Evolutionary conservation across 2,329 filamentous ascomycete genomes (phyloP).

Genomic region (Epichloe coenophiala): DNA sequence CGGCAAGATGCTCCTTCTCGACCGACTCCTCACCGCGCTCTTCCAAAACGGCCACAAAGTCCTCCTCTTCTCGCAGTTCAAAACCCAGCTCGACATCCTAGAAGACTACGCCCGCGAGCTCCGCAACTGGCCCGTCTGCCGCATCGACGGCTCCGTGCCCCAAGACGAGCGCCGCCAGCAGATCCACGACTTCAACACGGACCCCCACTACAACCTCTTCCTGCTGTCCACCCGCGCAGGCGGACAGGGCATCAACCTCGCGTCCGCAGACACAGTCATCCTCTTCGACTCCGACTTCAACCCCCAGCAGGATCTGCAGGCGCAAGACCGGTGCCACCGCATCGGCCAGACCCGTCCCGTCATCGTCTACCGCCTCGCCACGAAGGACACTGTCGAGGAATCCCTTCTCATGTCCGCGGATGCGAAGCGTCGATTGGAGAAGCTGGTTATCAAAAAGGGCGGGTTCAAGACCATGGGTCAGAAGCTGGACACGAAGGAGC

Average conservation of each 20-base stretch:
- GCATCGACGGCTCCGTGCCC: constrained; percentile 79
- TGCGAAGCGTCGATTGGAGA: constrained; percentile 82
- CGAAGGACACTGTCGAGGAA: constrained; percentile 85
- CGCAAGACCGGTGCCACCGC: constrained; percentile 86
- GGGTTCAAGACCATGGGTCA: constrained; percentile 60
- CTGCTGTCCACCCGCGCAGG: constrained; percentile 82
- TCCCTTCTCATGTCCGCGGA: constrained; percentile 76
- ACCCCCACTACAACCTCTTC: constrained; percentile 59
- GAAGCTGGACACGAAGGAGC: constrained; percentile 38
- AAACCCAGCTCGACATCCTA: constrained; percentile 81
- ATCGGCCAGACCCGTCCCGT: constrained; percentile 91
- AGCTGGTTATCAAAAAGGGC: constrained; percentile 90
- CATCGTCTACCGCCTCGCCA: constrained; percentile 85
- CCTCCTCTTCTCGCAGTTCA: constrained; percentile 94
- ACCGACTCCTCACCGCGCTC: constrained; percentile 66
- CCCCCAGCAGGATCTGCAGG: constrained; percentile 91
- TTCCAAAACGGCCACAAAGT: constrained; percentile 73
- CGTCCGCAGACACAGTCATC: constrained; percentile 82
- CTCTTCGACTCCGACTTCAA: constrained; percentile 88
- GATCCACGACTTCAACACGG: constrained; percentile 59
- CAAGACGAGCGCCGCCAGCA: constrained; percentile 58
- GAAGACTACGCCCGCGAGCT: constrained; percentile 72
- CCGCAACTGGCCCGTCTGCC: constrained; percentile 67
- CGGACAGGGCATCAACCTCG: constrained; percentile 89
- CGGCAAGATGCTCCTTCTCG: constrained; percentile 90